Percentiles rank a stretch among this genome's conserved stretches.
These are phyloP conservation scores for Pontederia crassipes DNA, from an alignment of 176 grass and related monocot species.

Conservation along the genomic window DNA sequence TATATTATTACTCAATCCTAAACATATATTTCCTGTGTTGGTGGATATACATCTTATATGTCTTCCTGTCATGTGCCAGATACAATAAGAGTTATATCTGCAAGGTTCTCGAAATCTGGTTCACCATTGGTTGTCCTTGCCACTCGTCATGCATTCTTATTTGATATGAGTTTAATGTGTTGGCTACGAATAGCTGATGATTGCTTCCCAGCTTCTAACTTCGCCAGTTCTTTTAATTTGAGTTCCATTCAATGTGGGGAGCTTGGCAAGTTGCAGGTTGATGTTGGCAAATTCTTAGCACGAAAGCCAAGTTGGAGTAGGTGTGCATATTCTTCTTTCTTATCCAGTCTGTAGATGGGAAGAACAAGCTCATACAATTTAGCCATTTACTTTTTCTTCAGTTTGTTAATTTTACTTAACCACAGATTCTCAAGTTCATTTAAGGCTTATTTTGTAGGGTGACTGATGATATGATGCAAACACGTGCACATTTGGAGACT, in stretches of 20 bases:
- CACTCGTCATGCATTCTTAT: constrained; percentile 72
- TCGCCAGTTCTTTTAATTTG: constrained; percentile 54
- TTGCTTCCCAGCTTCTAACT: constrained; percentile 85
- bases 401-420: no score
- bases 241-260: constrained; percentile 63
- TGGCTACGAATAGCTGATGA: constrained; percentile 91
- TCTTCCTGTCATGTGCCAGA: constrained; percentile 34
- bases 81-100: constrained; percentile 81
- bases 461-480: constrained; percentile 76
- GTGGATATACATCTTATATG: constrained; percentile 11
- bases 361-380: background rate
- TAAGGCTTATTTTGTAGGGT: constrained; percentile 18
- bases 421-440: background rate
- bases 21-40: constrained; percentile 1
- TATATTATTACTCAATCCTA: no score
- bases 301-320: constrained; percentile 75
- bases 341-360: background rate
- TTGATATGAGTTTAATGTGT: constrained; percentile 72
- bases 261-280: constrained; percentile 72
- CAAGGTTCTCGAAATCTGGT: constrained; percentile 86
- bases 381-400: background rate
- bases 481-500: constrained; percentile 80
- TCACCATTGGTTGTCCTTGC: constrained; percentile 78
- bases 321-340: constrained; percentile 19
- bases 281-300: constrained; percentile 71